Evolutionary conservation across 2,329 filamentous ascomycete species (phyloP).

Genomic region (Cordyceps cateniannulata): DNA sequence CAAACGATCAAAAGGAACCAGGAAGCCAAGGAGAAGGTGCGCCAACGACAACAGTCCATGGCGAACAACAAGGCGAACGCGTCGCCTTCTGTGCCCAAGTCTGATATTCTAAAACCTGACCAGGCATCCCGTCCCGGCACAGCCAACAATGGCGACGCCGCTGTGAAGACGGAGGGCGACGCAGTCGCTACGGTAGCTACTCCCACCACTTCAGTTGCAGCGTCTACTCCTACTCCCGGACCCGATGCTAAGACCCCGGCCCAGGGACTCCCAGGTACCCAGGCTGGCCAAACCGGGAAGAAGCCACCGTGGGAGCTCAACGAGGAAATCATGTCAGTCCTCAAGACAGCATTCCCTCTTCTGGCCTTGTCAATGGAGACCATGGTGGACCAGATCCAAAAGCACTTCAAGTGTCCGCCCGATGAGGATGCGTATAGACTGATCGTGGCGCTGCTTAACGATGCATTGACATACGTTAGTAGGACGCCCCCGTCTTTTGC

Average conservation of each 20-base stretch:
- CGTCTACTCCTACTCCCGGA: constrained; percentile 21
- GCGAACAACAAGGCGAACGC: constrained; percentile 38
- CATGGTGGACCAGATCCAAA: constrained; percentile 98
- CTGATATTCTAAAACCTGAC: constrained; percentile 39
- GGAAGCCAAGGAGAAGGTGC: constrained; percentile 62
- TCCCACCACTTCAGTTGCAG: constrained; percentile 17
- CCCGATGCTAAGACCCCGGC: constrained; percentile 12
- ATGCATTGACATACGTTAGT: constrained; percentile 87
- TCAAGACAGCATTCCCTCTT: constrained; percentile 95
- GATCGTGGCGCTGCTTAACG: constrained; percentile 95
- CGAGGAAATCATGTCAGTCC: constrained; percentile 88
- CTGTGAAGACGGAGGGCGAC: constrained; percentile 41
- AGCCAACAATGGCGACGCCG: constrained; percentile 39
- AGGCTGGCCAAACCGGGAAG: constrained; percentile 37
- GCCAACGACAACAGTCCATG: constrained; percentile 41
- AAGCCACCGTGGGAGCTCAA: constrained; percentile 95
- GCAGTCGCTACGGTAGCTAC: constrained; percentile 18
- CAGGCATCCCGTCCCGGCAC: constrained; percentile 43
- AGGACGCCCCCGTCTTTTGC: constrained; percentile 82
- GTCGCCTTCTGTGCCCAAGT: constrained; percentile 46
- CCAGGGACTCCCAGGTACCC: not conserved
- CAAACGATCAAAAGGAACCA: constrained; percentile 83
- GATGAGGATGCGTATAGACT: constrained; percentile 97
- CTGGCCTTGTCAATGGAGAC: constrained; percentile 98
- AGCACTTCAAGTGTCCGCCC: constrained; percentile 97